Evolutionary conservation across 805 yeast species (phyloP).

Genomic region (Candida vaughaniae): DNA sequence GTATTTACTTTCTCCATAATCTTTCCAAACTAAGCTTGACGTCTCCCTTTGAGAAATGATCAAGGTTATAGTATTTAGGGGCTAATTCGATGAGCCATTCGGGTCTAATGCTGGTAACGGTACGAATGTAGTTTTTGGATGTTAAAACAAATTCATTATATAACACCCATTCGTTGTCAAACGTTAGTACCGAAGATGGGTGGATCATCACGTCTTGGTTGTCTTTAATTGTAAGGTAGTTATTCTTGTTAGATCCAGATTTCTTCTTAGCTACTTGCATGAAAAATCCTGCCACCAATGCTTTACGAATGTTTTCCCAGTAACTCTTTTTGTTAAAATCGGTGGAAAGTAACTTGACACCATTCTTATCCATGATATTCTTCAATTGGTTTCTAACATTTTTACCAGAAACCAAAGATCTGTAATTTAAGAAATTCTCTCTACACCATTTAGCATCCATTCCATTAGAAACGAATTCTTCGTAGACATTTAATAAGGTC

Average conservation of each 20-base stretch:
- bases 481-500: conserved; percentile 83
- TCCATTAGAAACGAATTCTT: conserved; percentile 61
- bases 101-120: conserved; percentile 86
- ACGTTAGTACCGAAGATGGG: conserved; percentile 88
- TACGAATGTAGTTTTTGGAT: conserved; percentile 88
- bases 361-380: conserved; percentile 79
- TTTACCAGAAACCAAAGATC: conserved; percentile 84
- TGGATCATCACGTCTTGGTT: conserved; percentile 94
- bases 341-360: conserved; percentile 68
- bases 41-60: conserved; percentile 66
- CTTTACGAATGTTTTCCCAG: conserved; percentile 78
- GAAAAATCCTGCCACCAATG: conserved; percentile 89
- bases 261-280: conserved; percentile 97
- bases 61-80: conserved; percentile 66
- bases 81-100: conserved; percentile 89
- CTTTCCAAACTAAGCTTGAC: conserved; percentile 68
- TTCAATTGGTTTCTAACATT: conserved; percentile 82
- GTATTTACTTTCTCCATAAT: conserved; percentile 24
- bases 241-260: conserved; percentile 56
- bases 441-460: conserved; percentile 93
- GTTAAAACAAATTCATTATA: conserved; percentile 96
- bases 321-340: conserved; percentile 59
- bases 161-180: conserved; percentile 88
- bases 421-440: conserved; percentile 78
- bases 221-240: conserved; percentile 86